Percentiles rank a stretch among this genome's conserved stretches.
Evolutionary conservation across 192 early-diverging fungal genomes (phyloP).

Genomic region (Gigaspora rosea): DNA sequence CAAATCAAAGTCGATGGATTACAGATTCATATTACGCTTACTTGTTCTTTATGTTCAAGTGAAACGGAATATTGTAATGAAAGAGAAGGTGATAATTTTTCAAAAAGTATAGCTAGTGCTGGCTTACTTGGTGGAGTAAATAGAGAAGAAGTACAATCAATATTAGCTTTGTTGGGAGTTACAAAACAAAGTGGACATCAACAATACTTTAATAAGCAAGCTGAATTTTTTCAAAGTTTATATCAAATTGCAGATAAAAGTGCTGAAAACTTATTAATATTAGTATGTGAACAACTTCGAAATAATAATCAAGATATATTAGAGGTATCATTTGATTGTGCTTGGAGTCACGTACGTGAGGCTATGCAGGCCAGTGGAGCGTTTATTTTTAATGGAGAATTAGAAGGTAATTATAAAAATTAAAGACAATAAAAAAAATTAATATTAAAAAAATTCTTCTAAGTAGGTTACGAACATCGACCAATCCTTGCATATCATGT

Average conservation of each 20-base stretch:
- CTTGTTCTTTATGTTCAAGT: neutral
- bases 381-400: neutral
- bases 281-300: no score
- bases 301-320: no score
- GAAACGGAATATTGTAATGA: slow-evolving; percentile 2
- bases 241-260: no score
- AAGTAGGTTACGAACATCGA: neutral
- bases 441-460: neutral
- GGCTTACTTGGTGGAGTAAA: neutral
- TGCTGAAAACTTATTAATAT: no score
- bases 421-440: neutral
- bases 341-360: neutral
- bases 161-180: neutral
- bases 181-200: neutral
- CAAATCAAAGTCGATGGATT: neutral
- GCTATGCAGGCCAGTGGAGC: no score
- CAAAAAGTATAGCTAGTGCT: neutral
- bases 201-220: slow-evolving; percentile 11
- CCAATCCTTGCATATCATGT: neutral
- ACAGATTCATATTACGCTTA: neutral
- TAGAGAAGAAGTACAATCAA: slow-evolving; percentile 7
- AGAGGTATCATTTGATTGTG: neutral
- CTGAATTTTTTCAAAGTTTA: neutral
- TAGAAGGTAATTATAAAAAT: neutral
- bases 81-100: neutral